Conservation (phyloP, 73 alveolate genomes). For the Paramecium bursaria region DNA sequence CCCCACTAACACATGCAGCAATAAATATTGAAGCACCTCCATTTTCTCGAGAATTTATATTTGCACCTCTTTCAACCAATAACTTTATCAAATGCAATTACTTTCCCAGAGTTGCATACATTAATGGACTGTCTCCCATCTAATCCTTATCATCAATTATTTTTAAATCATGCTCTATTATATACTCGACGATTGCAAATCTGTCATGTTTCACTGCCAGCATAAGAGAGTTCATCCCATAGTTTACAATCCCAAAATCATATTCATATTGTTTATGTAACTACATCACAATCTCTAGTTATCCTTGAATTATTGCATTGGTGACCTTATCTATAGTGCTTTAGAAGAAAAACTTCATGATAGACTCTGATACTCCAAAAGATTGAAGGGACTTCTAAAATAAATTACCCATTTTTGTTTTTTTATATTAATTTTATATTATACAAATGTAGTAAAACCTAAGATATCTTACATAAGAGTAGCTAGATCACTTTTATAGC, state of each 20-base stretch:
- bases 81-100: slow-evolving; percentile 13
- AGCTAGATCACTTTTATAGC: not conserved
- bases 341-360: slow-evolving; percentile 24
- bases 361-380: slow-evolving; percentile 46
- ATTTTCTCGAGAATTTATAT: slow-evolving; percentile 45
- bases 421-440: no score
- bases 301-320: slow-evolving; percentile 47
- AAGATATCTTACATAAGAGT: no score
- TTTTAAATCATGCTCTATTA: not conserved
- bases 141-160: slow-evolving; percentile 27
- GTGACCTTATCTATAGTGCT: slow-evolving; percentile 26
- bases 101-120: slow-evolving; percentile 33
- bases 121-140: slow-evolving; percentile 44
- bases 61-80: slow-evolving; percentile 28
- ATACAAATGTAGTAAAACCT: no score
- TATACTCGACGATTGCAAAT: not conserved
- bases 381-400: not conserved
- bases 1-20: slow-evolving; percentile 64
- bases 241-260: not conserved
- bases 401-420: slow-evolving; percentile 11
- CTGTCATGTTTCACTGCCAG: slow-evolving; percentile 29
- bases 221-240: slow-evolving; percentile 31
- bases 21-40: slow-evolving; percentile 59
- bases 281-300: not conserved
- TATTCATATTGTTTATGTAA: not conserved